These are phyloP conservation scores for Salvia rosmarinus DNA, from an alignment of 257 asterid genomes.

Conservation along the genomic window DNA sequence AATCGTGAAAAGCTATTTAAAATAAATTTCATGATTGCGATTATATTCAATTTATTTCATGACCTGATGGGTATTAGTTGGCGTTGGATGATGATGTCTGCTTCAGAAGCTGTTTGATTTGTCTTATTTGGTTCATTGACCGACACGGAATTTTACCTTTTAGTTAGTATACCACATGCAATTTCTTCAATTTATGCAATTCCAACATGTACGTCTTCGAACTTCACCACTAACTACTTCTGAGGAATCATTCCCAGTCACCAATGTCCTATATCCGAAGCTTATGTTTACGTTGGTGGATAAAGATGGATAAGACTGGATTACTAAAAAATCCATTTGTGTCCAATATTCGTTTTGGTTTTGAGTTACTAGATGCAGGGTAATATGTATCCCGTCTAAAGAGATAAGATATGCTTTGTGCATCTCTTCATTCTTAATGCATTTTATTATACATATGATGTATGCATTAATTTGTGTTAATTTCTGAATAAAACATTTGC, in stretches of 20 bases:
- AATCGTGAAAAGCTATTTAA: background rate
- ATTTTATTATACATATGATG: background rate
- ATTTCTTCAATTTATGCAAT: background rate
- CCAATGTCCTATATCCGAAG: background rate
- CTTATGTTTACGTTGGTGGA: background rate
- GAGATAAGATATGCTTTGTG: background rate
- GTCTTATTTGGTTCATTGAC: background rate
- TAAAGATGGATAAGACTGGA: background rate
- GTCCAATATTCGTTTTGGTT: background rate
- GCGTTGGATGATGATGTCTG: background rate
- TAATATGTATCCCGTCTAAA: background rate
- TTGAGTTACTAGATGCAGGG: background rate
- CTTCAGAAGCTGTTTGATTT: background rate
- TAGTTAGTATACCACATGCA: background rate
- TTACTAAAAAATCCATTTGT: background rate
- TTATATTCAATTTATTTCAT: constrained; percentile 3
- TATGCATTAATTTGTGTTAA: background rate
- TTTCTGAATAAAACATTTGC: background rate
- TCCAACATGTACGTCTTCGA: background rate
- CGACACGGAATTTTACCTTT: background rate
- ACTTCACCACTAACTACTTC: background rate
- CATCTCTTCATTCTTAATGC: background rate
- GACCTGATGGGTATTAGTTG: constrained; percentile 5
- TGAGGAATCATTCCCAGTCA: background rate
- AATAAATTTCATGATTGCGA: background rate